Evolutionary conservation across 257 asterid species (phyloP).

Genomic region (Solanum pimpinellifolium): DNA sequence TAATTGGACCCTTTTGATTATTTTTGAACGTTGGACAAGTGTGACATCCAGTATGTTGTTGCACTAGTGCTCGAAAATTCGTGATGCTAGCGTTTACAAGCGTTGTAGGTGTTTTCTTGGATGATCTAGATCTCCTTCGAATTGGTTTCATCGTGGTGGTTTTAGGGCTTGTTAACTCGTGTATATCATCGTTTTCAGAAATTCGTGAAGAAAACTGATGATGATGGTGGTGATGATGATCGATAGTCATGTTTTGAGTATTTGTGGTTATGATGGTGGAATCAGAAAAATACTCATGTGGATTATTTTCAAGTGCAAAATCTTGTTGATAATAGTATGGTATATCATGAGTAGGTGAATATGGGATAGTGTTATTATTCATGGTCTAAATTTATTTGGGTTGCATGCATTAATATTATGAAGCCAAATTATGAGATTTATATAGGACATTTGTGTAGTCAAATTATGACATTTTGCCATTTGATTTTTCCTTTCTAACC

Average conservation of each 20-base stretch:
- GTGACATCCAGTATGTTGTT: slow-evolving; percentile 54
- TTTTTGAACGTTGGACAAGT: background rate
- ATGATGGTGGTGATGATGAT: background rate
- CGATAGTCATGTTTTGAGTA: background rate
- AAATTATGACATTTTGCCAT: background rate
- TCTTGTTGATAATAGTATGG: background rate
- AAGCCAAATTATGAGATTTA: background rate
- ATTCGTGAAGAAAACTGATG: background rate
- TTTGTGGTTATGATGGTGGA: background rate
- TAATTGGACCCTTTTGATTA: slow-evolving; percentile 44
- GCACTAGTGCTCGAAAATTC: slow-evolving; percentile 50
- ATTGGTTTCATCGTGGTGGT: slow-evolving; percentile 8
- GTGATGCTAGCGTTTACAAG: slow-evolving; percentile 37
- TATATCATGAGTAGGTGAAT: background rate
- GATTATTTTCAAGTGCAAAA: background rate
- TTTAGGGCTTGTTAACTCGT: background rate
- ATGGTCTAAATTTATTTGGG: background rate
- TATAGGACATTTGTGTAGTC: background rate
- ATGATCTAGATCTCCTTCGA: slow-evolving; percentile 25
- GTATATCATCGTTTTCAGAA: background rate
- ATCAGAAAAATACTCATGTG: background rate
- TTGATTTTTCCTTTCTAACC: background rate
- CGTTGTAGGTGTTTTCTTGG: slow-evolving; percentile 29
- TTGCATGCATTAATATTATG: background rate
- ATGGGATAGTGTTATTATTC: background rate